Percentiles rank a stretch among this genome's conserved stretches.
Evolutionary conservation across 352 stramenopile species (phyloP).

Genomic region (Pythium periplocum): DNA sequence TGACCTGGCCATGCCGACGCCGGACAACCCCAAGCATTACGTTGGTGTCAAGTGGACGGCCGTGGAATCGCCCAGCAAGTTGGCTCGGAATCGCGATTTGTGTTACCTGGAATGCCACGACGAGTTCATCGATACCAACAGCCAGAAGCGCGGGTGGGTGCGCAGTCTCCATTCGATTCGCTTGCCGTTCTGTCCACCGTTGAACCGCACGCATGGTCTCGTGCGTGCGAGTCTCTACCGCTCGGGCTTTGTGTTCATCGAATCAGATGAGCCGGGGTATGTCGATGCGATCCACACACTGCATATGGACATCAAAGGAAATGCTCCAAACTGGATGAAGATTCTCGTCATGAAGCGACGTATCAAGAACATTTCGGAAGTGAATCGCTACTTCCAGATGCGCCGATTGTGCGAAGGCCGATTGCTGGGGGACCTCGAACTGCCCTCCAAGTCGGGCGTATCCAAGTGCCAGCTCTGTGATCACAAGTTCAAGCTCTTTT

Average conservation of each 20-base stretch:
- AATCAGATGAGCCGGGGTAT: slow-evolving; percentile 39
- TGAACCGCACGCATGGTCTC: slow-evolving; percentile 51
- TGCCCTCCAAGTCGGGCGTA: slow-evolving; percentile 43
- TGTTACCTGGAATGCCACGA: slow-evolving; percentile 83
- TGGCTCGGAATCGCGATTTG: slow-evolving; percentile 76
- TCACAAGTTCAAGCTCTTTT: slow-evolving; percentile 54
- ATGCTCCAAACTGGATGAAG: slow-evolving; percentile 71
- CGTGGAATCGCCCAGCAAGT: slow-evolving; percentile 66
- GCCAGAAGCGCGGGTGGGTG: slow-evolving; percentile 67
- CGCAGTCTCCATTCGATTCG: slow-evolving; percentile 76
- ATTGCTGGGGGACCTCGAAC: slow-evolving; percentile 54
- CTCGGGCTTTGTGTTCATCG: slow-evolving; percentile 76
- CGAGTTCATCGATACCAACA: slow-evolving; percentile 76
- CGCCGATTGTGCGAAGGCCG: slow-evolving; percentile 40
- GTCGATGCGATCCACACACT: slow-evolving; percentile 74
- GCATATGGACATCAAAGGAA: slow-evolving; percentile 78
- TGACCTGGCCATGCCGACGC: slow-evolving; percentile 48
- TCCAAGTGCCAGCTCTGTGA: slow-evolving; percentile 45
- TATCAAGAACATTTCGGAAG: slow-evolving; percentile 66
- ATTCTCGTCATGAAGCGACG: slow-evolving; percentile 70
- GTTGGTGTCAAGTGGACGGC: slow-evolving; percentile 82
- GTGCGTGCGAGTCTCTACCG: slow-evolving; percentile 71
- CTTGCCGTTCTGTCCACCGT: slow-evolving; percentile 56
- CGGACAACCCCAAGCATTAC: slow-evolving; percentile 77
- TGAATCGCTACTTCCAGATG: slow-evolving; percentile 67